phyloP scores from a whole-genome alignment of 306 rosid genomes.

The Acacia crassicarpa region DNA sequence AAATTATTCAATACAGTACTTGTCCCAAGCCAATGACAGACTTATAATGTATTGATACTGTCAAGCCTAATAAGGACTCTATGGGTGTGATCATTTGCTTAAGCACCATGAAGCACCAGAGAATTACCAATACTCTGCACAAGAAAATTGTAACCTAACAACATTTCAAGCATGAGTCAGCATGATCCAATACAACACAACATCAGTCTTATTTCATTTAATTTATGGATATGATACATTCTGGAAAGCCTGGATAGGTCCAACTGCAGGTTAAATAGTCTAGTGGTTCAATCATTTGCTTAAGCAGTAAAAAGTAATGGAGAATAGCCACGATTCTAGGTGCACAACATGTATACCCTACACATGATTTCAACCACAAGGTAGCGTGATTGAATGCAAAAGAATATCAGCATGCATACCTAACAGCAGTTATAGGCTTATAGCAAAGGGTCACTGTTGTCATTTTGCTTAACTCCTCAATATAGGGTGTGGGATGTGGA shows the following conservation, averaged over 20 bases:
- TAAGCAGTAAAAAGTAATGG: constrained; percentile 15
- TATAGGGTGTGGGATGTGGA: not conserved
- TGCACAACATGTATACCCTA: not conserved
- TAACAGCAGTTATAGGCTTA: not conserved
- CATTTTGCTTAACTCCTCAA: constrained; percentile 18
- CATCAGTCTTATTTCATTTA: constrained; percentile 10
- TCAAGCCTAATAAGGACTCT: too few species aligned
- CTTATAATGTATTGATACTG: too few species aligned
- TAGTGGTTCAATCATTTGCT: not conserved
- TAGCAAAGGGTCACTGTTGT: not conserved
- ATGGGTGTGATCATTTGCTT: too few species aligned
- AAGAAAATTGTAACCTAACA: too few species aligned
- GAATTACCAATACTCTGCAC: too few species aligned
- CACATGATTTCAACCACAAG: constrained; percentile 3
- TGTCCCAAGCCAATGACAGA: too few species aligned
- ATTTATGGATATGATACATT: constrained; percentile 18
- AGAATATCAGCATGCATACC: constrained; percentile 17
- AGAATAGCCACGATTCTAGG: constrained; percentile 3
- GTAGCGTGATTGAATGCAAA: not conserved
- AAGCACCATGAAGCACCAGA: too few species aligned
- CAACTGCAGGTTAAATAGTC: not conserved
- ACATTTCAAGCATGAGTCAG: too few species aligned
- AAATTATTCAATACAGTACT: too few species aligned
- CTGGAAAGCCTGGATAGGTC: constrained; percentile 8
- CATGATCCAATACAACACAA: too few species aligned